A percentile compares a stretch with the other conserved stretches of the same genome.
Conservation (phyloP, 2,329 filamentous ascomycete species). For the Aphanoascus verrucosus region DNA sequence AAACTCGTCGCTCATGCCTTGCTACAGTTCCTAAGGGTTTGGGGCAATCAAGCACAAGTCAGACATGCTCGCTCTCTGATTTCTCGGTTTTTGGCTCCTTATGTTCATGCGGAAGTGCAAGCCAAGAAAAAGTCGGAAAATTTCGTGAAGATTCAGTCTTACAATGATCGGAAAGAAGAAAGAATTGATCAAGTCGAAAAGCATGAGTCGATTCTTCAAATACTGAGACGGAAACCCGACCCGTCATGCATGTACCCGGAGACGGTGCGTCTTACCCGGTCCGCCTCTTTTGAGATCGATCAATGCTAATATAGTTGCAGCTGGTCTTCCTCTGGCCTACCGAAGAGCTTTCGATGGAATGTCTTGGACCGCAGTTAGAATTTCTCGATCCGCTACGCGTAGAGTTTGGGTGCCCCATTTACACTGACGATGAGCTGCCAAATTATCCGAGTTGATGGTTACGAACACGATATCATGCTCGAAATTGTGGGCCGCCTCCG, state of each 20-base stretch:
- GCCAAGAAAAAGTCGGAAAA: constrained; percentile 18
- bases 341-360: constrained; percentile 32
- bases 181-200: constrained; percentile 19
- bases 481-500: constrained; percentile 26
- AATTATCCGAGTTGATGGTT: constrained; percentile 26
- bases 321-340: constrained; percentile 39
- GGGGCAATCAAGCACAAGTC: constrained; percentile 22
- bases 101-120: constrained; percentile 3
- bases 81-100: constrained; percentile 16
- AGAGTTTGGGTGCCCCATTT: constrained; percentile 33
- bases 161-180: constrained; percentile 22
- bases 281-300: constrained; percentile 1
- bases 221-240: constrained; percentile 22
- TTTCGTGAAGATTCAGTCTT: constrained; percentile 21
- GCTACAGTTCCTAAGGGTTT: constrained; percentile 20
- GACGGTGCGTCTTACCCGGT: constrained; percentile 18
- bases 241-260: constrained; percentile 19
- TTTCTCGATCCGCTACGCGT: constrained; percentile 37
- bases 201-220: constrained; percentile 19
- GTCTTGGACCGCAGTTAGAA: constrained; percentile 35
- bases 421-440: constrained; percentile 25
- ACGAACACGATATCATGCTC: constrained; percentile 26
- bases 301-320: constrained; percentile 16
- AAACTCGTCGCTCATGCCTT: background rate
- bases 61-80: constrained; percentile 18